Base-by-base conservation (phyloP, 306 rosid genomes). In the Vigna unguiculata region DNA sequence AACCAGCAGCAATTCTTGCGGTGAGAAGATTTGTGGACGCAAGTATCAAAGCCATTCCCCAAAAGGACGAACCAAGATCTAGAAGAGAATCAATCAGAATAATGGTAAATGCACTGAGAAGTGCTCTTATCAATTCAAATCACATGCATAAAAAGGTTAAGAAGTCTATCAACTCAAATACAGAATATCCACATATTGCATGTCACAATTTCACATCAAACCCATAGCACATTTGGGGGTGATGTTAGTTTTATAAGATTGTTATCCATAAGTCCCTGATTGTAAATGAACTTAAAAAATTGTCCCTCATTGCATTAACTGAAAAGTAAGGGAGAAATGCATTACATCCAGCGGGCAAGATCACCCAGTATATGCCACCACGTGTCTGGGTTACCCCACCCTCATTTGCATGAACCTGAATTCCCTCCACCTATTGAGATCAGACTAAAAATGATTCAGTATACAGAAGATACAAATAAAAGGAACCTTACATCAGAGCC, bases 281-380 rank as follows among this genome's bases (percentile, higher is more conserved):
- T 62, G 12, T 71, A 51, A 59, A 22, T 51, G 19, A 64, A 64
- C 64, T 61, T 70, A 17, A 64, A 36, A 79, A 52, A 22, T 17
- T 52, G 40, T 36, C 34, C 38, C 14, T n/a, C 53, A 70, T 40
- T 15, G 60, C 60, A 71, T 76, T 46, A 41, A 63, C 57, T 21
- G 36, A 72, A 61, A 72, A 43, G 17, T 45, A 67, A 68, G 83
- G 78, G 73, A 71, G 69, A 71, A 79, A 68, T 32, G 78, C 60
- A 69, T 85, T 93, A 93, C 98, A 93, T 93, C 98, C 98, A 28
- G 98, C 98, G 25, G 98, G 98, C 86, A 93, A 86, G 87, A 93
- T 93, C 77, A 93, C 21, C 96, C 98, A 93, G 80, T 93, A 93
- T 53, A 85, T 54, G 59, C 98, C 98, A n/a, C 98, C 98, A 61